A percentile compares a stretch with the other conserved stretches of the same genome.
These are phyloP conservation scores for Hanseniaspora sp. DNA, from an alignment of 1,139 yeast species.

Conservation along the genomic window DNA sequence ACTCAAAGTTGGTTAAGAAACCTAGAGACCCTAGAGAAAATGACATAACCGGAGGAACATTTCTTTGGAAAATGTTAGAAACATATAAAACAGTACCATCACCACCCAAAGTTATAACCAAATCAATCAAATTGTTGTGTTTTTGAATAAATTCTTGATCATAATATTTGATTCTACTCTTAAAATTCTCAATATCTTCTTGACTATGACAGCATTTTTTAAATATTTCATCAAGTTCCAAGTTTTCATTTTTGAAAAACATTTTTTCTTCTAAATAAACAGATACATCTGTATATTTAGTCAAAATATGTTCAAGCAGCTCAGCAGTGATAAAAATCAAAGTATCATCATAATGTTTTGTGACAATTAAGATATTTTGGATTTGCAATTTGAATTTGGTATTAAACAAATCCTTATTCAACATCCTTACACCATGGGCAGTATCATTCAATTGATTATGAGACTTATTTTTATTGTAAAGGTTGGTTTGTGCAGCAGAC, in stretches of 20 bases:
- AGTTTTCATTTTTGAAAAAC: constrained; percentile 49
- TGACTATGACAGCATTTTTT: constrained; percentile 24
- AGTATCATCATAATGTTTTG: constrained; percentile 76
- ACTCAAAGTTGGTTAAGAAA: constrained; percentile 65
- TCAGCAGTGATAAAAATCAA: constrained; percentile 64
- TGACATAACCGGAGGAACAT: constrained; percentile 80
- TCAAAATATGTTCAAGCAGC: constrained; percentile 63
- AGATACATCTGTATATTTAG: constrained; percentile 38
- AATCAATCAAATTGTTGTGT: constrained; percentile 50
- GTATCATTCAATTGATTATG: constrained; percentile 73
- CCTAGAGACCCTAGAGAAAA: constrained; percentile 76
- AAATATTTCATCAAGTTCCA: constrained; percentile 38
- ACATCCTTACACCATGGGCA: constrained; percentile 73
- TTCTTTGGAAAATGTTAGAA: constrained; percentile 63
- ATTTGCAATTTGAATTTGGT: constrained; percentile 67
- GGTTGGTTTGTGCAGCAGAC: not conserved
- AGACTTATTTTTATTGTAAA: constrained; percentile 38
- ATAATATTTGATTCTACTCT: constrained; percentile 53
- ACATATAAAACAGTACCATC: constrained; percentile 83
- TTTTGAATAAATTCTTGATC: constrained; percentile 43
- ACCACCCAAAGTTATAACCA: constrained; percentile 75
- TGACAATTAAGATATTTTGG: constrained; percentile 62
- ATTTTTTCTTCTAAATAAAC: constrained; percentile 59
- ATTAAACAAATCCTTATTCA: constrained; percentile 61
- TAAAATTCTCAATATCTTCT: constrained; percentile 1